A percentile compares a stretch with the other conserved stretches of the same genome.
phyloP scores from a whole-genome alignment of 2,329 filamentous ascomycete species.

The Proliferodiscus dingleyae region DNA sequence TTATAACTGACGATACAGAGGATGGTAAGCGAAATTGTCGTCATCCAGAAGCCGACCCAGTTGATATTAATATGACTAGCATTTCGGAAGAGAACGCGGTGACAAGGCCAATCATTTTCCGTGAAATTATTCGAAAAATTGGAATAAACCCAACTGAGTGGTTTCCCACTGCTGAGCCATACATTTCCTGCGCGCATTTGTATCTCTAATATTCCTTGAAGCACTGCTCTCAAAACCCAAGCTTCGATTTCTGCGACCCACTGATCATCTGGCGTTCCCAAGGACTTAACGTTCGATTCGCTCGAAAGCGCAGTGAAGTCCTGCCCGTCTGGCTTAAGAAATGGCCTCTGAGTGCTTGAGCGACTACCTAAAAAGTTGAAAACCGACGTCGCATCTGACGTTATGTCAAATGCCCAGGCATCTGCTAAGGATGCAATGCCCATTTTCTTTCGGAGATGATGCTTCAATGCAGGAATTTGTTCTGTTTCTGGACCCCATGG shows the following conservation, averaged over 20 bases:
- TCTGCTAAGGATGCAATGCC: background rate
- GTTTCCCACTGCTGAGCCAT: background rate
- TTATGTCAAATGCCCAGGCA: no score
- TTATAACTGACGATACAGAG: constrained; percentile 1
- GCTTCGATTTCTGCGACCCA: background rate
- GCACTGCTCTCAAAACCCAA: background rate
- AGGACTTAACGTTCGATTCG: background rate
- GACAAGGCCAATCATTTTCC: background rate
- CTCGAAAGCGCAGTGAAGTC: no score
- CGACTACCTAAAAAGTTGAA: no score
- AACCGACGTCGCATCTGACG: no score
- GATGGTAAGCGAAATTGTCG: background rate
- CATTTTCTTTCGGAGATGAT: background rate
- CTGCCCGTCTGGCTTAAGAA: background rate
- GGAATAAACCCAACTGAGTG: no score
- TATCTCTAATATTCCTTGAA: background rate
- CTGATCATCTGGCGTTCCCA: background rate
- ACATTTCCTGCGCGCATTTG: background rate
- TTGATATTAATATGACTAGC: background rate
- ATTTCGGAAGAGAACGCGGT: background rate
- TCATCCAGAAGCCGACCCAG: constrained; percentile 1
- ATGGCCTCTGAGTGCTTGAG: background rate
- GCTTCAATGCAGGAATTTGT: background rate
- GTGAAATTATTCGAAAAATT: background rate
- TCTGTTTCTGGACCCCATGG: background rate